Evolutionary conservation across 2,329 filamentous ascomycete species (phyloP).

Genomic region (Paecilomyces dactylethromorphus): DNA sequence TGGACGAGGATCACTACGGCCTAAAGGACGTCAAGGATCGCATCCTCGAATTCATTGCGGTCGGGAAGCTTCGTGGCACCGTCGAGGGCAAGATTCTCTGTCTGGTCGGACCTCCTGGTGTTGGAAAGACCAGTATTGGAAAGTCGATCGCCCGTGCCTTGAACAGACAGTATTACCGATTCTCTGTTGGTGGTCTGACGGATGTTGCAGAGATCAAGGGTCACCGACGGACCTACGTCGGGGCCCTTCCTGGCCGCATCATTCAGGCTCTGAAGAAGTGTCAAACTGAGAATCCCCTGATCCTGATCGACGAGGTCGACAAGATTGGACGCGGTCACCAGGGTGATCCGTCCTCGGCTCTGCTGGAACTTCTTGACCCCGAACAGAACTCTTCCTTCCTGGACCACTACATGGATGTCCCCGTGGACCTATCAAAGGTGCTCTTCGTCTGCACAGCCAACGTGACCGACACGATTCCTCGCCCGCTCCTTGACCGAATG

Average conservation of each 20-base stretch:
- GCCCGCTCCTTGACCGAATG: constrained; percentile 92
- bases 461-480: constrained; percentile 95
- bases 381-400: constrained; percentile 97
- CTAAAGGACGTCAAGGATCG: constrained; percentile 98
- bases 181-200: constrained; percentile 92
- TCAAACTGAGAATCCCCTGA: constrained; percentile 94
- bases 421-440: constrained; percentile 94
- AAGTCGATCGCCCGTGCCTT: constrained; percentile 94
- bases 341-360: constrained; percentile 88
- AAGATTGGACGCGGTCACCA: constrained; percentile 97
- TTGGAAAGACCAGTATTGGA: constrained; percentile 97
- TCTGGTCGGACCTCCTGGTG: constrained; percentile 93
- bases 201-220: constrained; percentile 99
- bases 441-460: constrained; percentile 98
- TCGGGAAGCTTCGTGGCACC: constrained; percentile 91
- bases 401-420: constrained; percentile 98
- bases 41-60: constrained; percentile 95
- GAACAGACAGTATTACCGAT: constrained; percentile 95
- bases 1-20: constrained; percentile 95
- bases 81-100: constrained; percentile 98
- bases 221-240: constrained; percentile 91
- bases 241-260: constrained; percentile 88
- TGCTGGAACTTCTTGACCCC: constrained; percentile 88
- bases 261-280: constrained; percentile 99
- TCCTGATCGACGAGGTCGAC: constrained; percentile 95